Evolutionary conservation across 2,329 filamentous ascomycete genomes (phyloP), one percentile per base, ranked within the genome.

Genomic region (Clonostachys byssicola): DNA sequence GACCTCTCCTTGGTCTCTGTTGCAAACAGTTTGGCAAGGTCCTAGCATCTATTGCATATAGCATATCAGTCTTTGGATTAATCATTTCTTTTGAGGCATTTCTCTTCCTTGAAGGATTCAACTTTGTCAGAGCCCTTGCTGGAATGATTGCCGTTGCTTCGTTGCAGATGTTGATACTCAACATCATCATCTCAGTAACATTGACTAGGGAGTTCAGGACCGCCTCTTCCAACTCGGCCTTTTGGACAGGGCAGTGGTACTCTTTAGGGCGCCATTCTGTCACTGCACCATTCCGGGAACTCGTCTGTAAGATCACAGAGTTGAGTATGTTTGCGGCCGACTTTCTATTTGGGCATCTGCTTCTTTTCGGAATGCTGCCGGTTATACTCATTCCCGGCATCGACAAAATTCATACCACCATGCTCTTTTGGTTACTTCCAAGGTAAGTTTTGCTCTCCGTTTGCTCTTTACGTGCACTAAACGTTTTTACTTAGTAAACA

Each of bases 201-300:
- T 76, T 99, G 50, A 99, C 94, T 8, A 81, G 94, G 71, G 94
- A 99, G 67, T 92, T 99, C 78, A 96, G 96, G 78, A 83, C 87
- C 35, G 94, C 99, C 59, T 85, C 89, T 53, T 85, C 94, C 59
- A 99, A 99, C 75, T 95, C 99, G 63, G 94, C 94, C 51, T 99
- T 96, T 86, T 99, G 94, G 94, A 97, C 90, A 48, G 94, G 94
- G 66, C 96, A 99, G 75, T 99, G 94, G 94, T 99, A 99, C 71
- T 89, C 88, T 43, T 94, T 96, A 87, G 94, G 94, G 54, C 96
- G 95, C 91, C 92, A 97, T 72, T 86, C 92, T 1, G 67, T 99
- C 46, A 95, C 94, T 12, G 94, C 99, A 69, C 94, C 94, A 43
- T 94, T 88, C 44, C 90, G 94, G 76, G 94, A 99, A 70, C 96